phyloP scores from a whole-genome alignment of 257 asterid species.

The Solanum commersonii region DNA sequence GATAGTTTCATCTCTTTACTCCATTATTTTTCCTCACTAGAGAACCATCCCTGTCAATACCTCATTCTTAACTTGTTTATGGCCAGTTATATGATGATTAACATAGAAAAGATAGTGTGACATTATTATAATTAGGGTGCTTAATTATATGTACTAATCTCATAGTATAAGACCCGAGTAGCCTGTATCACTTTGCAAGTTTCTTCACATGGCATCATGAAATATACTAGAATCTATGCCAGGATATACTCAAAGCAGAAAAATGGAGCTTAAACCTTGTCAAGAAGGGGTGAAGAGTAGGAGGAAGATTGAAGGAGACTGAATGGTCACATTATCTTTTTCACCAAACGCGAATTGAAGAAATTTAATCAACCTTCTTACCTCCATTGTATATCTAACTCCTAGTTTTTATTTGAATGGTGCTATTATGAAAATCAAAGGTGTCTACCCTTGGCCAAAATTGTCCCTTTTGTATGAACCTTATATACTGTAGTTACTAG shows the following conservation, averaged over 20 bases:
- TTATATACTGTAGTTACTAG: background rate
- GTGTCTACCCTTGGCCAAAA: background rate
- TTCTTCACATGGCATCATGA: background rate
- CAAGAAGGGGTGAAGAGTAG: background rate
- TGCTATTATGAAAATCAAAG: background rate
- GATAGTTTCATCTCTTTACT: background rate
- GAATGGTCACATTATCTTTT: background rate
- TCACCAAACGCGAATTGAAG: background rate
- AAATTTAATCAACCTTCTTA: background rate
- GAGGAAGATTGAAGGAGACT: background rate
- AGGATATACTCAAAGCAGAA: background rate
- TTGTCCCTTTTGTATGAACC: background rate
- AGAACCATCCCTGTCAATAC: background rate
- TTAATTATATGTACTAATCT: background rate
- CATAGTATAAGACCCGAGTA: background rate
- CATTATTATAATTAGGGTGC: background rate
- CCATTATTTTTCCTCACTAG: background rate
- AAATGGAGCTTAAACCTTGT: background rate
- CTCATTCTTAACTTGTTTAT: background rate
- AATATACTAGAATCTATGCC: background rate
- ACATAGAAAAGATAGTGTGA: background rate
- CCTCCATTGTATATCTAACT: background rate
- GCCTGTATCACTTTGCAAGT: background rate
- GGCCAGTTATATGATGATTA: background rate
- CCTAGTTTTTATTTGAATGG: background rate